These are phyloP conservation scores for Colletotrichum nymphaeae DNA, from an alignment of 2,329 filamentous ascomycete genomes.

Conservation along the genomic window DNA sequence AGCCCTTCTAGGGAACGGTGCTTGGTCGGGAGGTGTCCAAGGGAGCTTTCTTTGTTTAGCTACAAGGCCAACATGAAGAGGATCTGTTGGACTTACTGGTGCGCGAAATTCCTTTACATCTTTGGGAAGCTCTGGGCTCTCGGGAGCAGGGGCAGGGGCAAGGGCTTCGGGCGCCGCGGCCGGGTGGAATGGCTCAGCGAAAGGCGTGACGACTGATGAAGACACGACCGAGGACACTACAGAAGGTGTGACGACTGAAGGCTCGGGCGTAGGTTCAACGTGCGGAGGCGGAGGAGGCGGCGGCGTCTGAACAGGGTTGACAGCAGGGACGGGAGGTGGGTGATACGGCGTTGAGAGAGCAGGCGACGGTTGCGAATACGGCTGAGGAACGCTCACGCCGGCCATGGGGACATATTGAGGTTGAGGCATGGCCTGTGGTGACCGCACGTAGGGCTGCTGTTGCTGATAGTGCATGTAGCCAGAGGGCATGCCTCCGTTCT, in stretches of 20 bases:
- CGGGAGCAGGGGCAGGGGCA: background rate
- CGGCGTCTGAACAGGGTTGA: slow-evolving; percentile 61
- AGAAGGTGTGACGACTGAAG: slow-evolving; percentile 28
- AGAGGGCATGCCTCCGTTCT: slow-evolving; percentile 59
- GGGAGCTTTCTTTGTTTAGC: slow-evolving; percentile 58
- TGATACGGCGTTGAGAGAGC: slow-evolving; percentile 68
- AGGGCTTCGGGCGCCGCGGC: slow-evolving; percentile 3
- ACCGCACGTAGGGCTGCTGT: slow-evolving; percentile 55
- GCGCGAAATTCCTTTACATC: slow-evolving; percentile 52
- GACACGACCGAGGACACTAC: slow-evolving; percentile 14
- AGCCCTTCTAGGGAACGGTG: slow-evolving; percentile 59
- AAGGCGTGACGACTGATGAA: slow-evolving; percentile 11
- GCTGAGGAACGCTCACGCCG: slow-evolving; percentile 56
- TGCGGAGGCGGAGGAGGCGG: slow-evolving; percentile 50
- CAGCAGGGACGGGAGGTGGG: slow-evolving; percentile 57
- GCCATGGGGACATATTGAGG: slow-evolving; percentile 66
- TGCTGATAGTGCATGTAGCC: slow-evolving; percentile 61
- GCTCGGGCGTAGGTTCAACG: slow-evolving; percentile 28
- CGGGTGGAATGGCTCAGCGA: slow-evolving; percentile 25
- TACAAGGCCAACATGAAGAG: background rate
- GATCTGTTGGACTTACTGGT: slow-evolving; percentile 58
- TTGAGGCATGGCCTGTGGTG: slow-evolving; percentile 64
- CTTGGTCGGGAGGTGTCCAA: slow-evolving; percentile 65
- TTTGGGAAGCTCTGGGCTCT: slow-evolving; percentile 34
- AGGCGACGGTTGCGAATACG: slow-evolving; percentile 65